These are phyloP conservation scores for Athelia psychrophila DNA, from an alignment of 1,284 basidiomycete species.

Conservation along the genomic window DNA sequence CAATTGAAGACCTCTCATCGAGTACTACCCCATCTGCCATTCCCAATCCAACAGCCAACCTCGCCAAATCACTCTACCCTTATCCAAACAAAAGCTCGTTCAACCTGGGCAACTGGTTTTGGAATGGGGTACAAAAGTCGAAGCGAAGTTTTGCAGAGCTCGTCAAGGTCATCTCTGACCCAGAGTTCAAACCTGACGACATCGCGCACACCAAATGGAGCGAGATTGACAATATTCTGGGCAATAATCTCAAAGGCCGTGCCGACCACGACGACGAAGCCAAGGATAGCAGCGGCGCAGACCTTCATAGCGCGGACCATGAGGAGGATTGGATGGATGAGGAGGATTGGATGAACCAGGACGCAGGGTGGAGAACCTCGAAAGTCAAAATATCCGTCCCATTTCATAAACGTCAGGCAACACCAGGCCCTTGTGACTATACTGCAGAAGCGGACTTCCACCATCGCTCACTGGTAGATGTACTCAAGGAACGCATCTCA, in stretches of 20 bases:
- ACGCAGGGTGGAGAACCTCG: neutral
- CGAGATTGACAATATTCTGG: neutral
- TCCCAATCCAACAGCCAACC: neutral
- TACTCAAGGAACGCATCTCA: slow-evolving; percentile 7
- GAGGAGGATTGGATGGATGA: slow-evolving; percentile 21
- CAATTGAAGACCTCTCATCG: neutral
- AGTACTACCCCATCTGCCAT: neutral
- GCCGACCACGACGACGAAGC: slow-evolving; percentile 11
- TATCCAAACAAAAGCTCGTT: neutral
- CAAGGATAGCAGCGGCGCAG: neutral
- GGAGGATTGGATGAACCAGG: neutral
- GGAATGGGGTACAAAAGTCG: neutral
- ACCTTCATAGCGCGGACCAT: neutral
- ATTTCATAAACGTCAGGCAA: slow-evolving; percentile 13
- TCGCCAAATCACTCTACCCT: neutral
- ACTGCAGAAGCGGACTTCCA: slow-evolving; percentile 12
- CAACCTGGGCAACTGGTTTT: neutral
- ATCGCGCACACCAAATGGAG: neutral
- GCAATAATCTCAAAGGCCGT: neutral
- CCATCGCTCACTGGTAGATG: slow-evolving; percentile 9
- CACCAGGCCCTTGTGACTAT: slow-evolving; percentile 17
- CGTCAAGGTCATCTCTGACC: neutral
- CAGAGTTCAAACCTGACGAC: neutral
- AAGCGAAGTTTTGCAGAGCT: neutral
- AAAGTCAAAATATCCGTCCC: slow-evolving; percentile 21